phyloP scores from a whole-genome alignment of 176 grass and related monocot species.

The Cymbopogon citratus region DNA sequence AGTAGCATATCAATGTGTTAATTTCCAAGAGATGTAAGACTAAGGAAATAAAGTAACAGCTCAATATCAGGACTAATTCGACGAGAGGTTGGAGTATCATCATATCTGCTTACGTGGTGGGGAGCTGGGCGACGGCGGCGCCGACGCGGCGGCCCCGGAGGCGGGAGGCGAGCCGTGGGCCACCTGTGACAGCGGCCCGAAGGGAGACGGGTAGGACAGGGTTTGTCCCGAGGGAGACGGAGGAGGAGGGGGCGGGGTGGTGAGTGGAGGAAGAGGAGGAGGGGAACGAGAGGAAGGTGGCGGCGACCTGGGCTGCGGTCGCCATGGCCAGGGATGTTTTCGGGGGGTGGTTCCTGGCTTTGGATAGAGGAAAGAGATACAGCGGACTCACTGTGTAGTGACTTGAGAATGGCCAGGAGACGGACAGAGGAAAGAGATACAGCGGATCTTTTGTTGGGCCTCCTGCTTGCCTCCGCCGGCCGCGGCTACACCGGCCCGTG shows the following conservation, averaged over 20 bases:
- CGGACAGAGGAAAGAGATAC: too few species aligned
- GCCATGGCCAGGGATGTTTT: constrained; percentile 19
- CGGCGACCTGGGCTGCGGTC: constrained; percentile 32
- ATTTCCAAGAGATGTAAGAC: neutral
- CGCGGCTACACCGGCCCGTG: too few species aligned
- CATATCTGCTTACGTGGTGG: constrained; percentile 26
- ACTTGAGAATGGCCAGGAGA: neutral
- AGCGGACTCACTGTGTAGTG: neutral
- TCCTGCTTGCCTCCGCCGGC: too few species aligned
- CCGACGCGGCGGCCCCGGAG: constrained; percentile 13
- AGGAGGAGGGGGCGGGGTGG: constrained; percentile 19
- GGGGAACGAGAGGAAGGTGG: constrained; percentile 38
- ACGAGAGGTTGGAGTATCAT: neutral
- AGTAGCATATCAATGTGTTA: neutral
- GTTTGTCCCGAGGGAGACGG: constrained; percentile 19
- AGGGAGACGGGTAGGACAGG: constrained; percentile 11
- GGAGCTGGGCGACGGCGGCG: constrained; percentile 43
- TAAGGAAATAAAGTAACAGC: neutral
- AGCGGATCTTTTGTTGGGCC: too few species aligned
- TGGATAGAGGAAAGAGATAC: constrained; percentile 32
- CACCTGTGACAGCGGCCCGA: neutral
- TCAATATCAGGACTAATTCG: neutral
- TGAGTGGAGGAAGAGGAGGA: constrained; percentile 15
- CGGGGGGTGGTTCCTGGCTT: neutral
- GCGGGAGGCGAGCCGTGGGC: constrained; percentile 15